phyloP scores from a whole-genome alignment of 2,329 filamentous ascomycete species.

The Zymoseptoria passerinii region DNA sequence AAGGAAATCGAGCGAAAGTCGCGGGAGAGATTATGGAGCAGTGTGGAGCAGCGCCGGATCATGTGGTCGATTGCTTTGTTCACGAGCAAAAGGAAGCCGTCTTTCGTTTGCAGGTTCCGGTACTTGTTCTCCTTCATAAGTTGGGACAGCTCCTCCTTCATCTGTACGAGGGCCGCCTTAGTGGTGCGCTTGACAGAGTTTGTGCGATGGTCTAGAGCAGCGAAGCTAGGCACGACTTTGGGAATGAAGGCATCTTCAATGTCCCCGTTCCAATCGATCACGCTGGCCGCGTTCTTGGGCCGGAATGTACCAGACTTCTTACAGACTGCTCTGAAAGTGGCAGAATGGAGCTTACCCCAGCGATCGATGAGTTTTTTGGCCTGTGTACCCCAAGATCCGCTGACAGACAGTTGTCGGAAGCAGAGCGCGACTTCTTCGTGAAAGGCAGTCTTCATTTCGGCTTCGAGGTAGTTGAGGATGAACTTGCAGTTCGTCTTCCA shows the following conservation, averaged over 20 bases:
- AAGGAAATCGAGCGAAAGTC: too few species aligned
- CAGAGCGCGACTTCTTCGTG: background rate
- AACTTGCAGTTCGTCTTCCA: background rate
- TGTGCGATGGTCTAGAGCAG: too few species aligned
- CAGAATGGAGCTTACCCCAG: conserved; percentile 1
- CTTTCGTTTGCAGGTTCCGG: too few species aligned
- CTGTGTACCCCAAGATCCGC: background rate
- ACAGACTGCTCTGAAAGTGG: conserved; percentile 6
- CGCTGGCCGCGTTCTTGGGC: background rate
- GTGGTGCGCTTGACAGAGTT: too few species aligned
- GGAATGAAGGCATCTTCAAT: conserved; percentile 1
- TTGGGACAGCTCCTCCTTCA: too few species aligned
- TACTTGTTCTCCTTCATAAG: too few species aligned
- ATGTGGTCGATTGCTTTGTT: too few species aligned
- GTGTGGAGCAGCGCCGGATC: too few species aligned
- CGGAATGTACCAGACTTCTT: conserved; percentile 5
- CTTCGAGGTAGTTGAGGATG: background rate
- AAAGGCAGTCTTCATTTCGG: background rate
- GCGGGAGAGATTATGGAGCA: too few species aligned
- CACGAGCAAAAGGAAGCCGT: too few species aligned
- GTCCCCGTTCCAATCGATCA: conserved; percentile 2
- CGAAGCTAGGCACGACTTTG: background rate
- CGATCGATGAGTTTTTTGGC: background rate
- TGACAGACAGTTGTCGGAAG: too few species aligned
- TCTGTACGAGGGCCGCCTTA: too few species aligned